Percentiles rank a stretch among this genome's conserved stretches.
phyloP scores from a whole-genome alignment of 2,329 filamentous ascomycete genomes.

The Metarhizium sp. region DNA sequence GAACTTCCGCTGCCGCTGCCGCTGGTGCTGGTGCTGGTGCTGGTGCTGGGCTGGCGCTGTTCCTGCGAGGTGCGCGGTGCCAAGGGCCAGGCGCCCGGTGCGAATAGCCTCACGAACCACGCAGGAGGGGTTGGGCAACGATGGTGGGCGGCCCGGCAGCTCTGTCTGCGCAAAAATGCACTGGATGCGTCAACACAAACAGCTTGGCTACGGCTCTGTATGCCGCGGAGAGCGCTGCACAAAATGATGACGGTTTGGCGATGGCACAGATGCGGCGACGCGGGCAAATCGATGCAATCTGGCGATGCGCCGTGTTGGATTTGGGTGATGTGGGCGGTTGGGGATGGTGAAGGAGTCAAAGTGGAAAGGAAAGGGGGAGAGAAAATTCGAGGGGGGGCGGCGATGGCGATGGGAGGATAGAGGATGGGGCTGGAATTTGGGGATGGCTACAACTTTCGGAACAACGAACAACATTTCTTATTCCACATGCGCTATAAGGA shows the following conservation, averaged over 20 bases:
- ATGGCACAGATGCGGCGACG: conserved; percentile 23
- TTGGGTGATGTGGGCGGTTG: conserved; percentile 26
- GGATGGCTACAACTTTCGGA: conserved; percentile 17
- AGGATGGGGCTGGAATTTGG: conserved; percentile 13
- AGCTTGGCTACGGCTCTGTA: conserved; percentile 16
- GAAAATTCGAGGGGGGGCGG: conserved; percentile 12
- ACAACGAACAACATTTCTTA: conserved; percentile 9
- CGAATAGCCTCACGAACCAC: conserved; percentile 31
- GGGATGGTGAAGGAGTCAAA: conserved; percentile 20
- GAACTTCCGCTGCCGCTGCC: not conserved
- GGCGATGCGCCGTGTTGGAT: conserved; percentile 14
- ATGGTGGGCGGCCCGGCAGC: conserved; percentile 8
- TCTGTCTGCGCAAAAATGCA: conserved; percentile 12
- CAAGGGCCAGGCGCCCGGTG: conserved; percentile 11
- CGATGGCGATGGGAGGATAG: conserved; percentile 9
- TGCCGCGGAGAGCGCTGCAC: conserved; percentile 20
- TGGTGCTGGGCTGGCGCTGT: not conserved
- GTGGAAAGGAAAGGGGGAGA: conserved; percentile 14
- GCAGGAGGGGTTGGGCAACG: conserved; percentile 12
- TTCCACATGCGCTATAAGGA: conserved; percentile 9
- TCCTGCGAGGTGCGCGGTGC: conserved; percentile 5
- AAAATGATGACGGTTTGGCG: conserved; percentile 25
- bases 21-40: not conserved
- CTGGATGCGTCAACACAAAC: conserved; percentile 12
- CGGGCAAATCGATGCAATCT: conserved; percentile 31